Evolutionary conservation across 306 rosid species (phyloP).

Genomic region (Pterocarpus santalinus): DNA sequence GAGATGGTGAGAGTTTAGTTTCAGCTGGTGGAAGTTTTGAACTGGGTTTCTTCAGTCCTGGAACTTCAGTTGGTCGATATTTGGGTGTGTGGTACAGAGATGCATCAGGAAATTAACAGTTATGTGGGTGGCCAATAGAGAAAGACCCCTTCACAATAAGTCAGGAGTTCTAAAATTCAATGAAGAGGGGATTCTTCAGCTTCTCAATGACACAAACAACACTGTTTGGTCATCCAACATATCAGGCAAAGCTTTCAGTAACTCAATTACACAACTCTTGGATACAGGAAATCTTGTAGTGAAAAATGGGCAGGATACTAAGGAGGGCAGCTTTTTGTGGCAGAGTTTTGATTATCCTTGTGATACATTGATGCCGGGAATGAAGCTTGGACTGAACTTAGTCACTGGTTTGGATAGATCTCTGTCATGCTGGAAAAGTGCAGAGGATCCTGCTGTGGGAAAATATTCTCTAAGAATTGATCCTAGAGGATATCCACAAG

Average conservation of each 20-base stretch:
- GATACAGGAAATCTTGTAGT: background rate
- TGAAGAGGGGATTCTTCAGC: background rate
- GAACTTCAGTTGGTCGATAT: background rate
- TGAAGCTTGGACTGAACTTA: conserved; percentile 31
- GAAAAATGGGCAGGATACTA: background rate
- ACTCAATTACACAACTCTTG: background rate
- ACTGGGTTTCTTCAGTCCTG: background rate
- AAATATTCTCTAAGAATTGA: background rate
- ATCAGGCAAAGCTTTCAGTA: background rate
- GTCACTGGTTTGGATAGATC: conserved; percentile 13
- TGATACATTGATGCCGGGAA: no score
- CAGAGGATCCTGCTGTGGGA: conserved; percentile 36
- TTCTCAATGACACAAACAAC: background rate
- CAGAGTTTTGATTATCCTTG: no score
- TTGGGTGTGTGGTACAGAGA: background rate
- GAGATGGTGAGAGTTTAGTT: background rate
- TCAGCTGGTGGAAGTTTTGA: background rate
- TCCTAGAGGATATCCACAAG: no score
- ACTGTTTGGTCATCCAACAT: background rate
- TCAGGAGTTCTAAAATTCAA: background rate
- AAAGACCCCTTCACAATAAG: background rate
- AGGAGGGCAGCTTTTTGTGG: background rate
- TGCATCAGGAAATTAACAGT: background rate
- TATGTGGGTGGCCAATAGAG: background rate
- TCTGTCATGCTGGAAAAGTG: conserved; percentile 44